A percentile compares a stretch with the other conserved stretches of the same genome.
These are phyloP conservation scores for Papiliotrema fonsecae DNA, from an alignment of 1,284 basidiomycete genomes.

Conservation along the genomic window DNA sequence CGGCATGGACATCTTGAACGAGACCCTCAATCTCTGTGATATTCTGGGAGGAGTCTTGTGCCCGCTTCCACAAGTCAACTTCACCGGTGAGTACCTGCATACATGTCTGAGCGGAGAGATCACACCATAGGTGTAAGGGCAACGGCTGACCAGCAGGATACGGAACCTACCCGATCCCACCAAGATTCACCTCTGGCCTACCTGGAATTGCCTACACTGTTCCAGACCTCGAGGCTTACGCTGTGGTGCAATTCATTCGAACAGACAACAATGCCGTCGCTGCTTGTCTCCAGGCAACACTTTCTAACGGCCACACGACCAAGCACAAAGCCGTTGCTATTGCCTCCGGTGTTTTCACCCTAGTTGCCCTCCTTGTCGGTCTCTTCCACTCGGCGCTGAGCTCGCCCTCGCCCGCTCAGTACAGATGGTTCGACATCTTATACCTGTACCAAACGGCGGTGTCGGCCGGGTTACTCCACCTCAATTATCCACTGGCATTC, in stretches of 20 bases:
- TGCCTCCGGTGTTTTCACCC: constrained; percentile 65
- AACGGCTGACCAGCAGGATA: constrained; percentile 45
- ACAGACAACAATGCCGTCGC: constrained; percentile 64
- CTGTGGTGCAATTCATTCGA: constrained; percentile 70
- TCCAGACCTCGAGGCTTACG: constrained; percentile 87
- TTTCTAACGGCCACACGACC: constrained; percentile 84
- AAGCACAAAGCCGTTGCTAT: constrained; percentile 71
- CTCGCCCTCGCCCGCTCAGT: constrained; percentile 51
- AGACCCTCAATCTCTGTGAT: constrained; percentile 66
- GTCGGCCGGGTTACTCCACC: constrained; percentile 66
- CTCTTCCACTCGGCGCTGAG: constrained; percentile 59
- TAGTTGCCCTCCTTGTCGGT: constrained; percentile 64
- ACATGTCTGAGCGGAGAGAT: not conserved
- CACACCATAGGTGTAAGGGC: not conserved
- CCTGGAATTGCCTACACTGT: constrained; percentile 79
- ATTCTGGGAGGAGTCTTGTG: constrained; percentile 74
- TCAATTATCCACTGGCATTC: constrained; percentile 84
- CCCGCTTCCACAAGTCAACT: constrained; percentile 79
- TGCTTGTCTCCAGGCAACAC: constrained; percentile 84
- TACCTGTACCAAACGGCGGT: constrained; percentile 78
- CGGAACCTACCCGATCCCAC: constrained; percentile 68
- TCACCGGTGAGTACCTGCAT: constrained; percentile 56
- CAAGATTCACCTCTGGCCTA: constrained; percentile 53
- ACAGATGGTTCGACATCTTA: constrained; percentile 70
- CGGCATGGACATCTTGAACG: constrained; percentile 68